Evolutionary conservation across 2,329 filamentous ascomycete species (phyloP), one percentile per base, ranked within the genome.

Genomic region (Fusarium guadeloupense): DNA sequence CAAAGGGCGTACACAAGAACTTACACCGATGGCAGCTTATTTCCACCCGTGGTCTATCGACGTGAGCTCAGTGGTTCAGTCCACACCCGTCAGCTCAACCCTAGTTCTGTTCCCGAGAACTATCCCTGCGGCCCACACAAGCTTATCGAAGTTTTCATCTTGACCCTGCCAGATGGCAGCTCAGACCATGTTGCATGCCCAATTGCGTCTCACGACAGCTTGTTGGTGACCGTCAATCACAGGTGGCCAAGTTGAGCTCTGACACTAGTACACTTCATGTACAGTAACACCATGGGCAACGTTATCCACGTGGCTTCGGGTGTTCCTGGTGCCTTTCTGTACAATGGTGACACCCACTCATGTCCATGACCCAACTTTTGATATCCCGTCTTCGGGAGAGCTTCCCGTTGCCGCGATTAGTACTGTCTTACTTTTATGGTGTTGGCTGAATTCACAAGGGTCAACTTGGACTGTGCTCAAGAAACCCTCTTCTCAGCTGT

Each of bases 241-340:
- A 34, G 37, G 30, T 28, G 30, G 51, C 31, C 30, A 35, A 28
- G 39, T 40, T 44, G 42, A 44, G 47, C 34, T 47, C 55, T 44
- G 33, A 45, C 33, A 41, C 25, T 4, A 26, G 62, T 56, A 63
- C 51, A 41, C 41, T 50, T 40, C 20, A 62, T 58, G 45, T 56
- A 57, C 40, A 67, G 54, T 54, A 49, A 62, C 59, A 54, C 49
- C 43, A 54, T 47, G 49, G 51, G 41, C 51, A 59, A 66, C 60
- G 43, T 48, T 51, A 68, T 54, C 54, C 67, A 67, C 67, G 65
- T 67, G 63, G 65, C 64, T 54, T 38, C 54, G 56, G 56, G 44
- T 59, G 59, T 64, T 54, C 56, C 47, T 55, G 60, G 59, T 41
- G 50, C 30, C 31, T 49, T 35, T 39, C 38, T 40, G 44, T 66